Evolutionary conservation across 768 basidiomycete species (phyloP).

Genomic region (Kwoniella europaea): DNA sequence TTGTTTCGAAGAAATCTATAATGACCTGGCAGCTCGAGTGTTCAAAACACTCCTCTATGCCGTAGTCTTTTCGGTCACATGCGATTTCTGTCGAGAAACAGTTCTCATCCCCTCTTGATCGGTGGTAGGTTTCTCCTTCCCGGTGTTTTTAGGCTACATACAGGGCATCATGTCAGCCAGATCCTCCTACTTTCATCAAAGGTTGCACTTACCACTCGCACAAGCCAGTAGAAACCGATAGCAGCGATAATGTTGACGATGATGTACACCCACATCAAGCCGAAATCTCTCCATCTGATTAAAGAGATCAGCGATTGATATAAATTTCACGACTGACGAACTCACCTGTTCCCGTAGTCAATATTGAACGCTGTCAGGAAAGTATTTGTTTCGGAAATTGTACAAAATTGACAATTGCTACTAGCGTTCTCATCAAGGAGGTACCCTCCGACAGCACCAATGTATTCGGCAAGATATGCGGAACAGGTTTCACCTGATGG

Average conservation of each 20-base stretch:
- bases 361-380: conserved; percentile 69
- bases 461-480: conserved; percentile 73
- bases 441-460: conserved; percentile 70
- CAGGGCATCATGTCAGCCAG: too few species aligned
- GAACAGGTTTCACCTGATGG: conserved; percentile 74
- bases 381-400: conserved; percentile 66
- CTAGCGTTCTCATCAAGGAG: conserved; percentile 71
- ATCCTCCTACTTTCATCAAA: too few species aligned
- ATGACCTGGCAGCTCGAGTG: neutral
- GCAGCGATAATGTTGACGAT: conserved; percentile 51
- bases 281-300: conserved; percentile 64
- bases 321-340: neutral
- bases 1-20: neutral
- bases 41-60: neutral
- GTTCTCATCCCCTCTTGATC: conserved; percentile 4
- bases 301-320: neutral
- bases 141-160: conserved; percentile 31
- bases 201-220: conserved; percentile 37
- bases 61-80: neutral
- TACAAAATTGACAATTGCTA: conserved; percentile 71
- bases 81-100: conserved; percentile 7
- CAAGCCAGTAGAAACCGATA: conserved; percentile 47
- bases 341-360: conserved; percentile 62
- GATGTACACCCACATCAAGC: conserved; percentile 62
- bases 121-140: conserved; percentile 32